Evolutionary conservation across 2,329 filamentous ascomycete species (phyloP).

Genomic region (Amesomyces nigricolor): DNA sequence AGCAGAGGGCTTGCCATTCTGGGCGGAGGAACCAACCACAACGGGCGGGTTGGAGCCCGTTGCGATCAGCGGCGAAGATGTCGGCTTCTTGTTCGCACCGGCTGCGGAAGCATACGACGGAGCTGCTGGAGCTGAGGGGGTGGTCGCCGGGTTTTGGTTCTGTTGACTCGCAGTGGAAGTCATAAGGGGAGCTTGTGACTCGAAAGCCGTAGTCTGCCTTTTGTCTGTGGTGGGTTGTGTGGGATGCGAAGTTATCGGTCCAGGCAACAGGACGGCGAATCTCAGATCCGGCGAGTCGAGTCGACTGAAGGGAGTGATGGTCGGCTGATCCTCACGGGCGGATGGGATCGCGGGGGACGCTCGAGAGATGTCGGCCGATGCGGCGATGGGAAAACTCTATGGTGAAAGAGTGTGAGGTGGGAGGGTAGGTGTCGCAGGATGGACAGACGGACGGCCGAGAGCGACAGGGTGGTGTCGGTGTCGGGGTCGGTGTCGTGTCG

Average conservation of each 20-base stretch:
- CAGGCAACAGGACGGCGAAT: conserved; percentile 27
- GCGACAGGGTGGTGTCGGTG: conserved; percentile 2
- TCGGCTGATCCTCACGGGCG: conserved; percentile 9
- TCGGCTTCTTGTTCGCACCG: conserved; percentile 57
- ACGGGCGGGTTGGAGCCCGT: conserved; percentile 52
- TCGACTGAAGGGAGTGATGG: conserved; percentile 22
- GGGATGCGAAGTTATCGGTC: conserved; percentile 17
- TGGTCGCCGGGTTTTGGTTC: conserved; percentile 52
- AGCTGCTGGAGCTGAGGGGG: conserved; percentile 49
- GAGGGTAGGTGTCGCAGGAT: conserved; percentile 20
- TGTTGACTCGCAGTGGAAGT: conserved; percentile 55
- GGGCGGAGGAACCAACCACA: conserved; percentile 51
- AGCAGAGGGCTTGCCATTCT: conserved; percentile 60
- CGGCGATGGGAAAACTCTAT: conserved; percentile 19
- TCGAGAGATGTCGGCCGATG: conserved; percentile 16
- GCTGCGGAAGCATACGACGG: conserved; percentile 64
- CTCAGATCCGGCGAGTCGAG: conserved; percentile 28
- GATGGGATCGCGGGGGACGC: conserved; percentile 9
- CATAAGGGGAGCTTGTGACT: conserved; percentile 44
- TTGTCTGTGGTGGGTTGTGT: conserved; percentile 16
- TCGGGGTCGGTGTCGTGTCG: not conserved
- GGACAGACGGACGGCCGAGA: conserved; percentile 16
- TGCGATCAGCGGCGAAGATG: conserved; percentile 55
- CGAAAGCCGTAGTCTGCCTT: conserved; percentile 27
- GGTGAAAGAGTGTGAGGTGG: conserved; percentile 23